These are phyloP conservation scores for Tetracladium maxilliforme DNA, from an alignment of 2,329 filamentous ascomycete genomes.

Conservation along the genomic window DNA sequence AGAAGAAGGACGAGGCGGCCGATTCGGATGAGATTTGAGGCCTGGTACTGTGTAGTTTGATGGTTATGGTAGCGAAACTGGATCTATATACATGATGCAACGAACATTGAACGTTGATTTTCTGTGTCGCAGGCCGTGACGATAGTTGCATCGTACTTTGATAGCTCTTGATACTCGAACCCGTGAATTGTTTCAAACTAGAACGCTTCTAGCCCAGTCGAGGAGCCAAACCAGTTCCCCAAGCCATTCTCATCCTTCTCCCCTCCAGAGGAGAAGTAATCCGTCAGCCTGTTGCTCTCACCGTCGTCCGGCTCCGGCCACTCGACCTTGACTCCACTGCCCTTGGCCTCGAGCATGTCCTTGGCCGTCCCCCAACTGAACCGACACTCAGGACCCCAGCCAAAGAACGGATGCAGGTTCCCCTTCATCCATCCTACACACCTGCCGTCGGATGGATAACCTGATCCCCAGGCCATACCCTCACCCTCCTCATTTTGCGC, in stretches of 20 bases:
- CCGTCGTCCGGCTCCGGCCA: constrained; percentile 69
- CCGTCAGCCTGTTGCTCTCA: constrained; percentile 54
- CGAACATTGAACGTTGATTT: constrained; percentile 1
- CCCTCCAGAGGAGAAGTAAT: constrained; percentile 48
- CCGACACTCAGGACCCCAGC: constrained; percentile 84
- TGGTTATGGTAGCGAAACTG: too few species aligned
- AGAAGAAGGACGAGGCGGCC: constrained; percentile 25
- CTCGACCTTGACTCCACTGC: constrained; percentile 55
- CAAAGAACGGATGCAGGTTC: constrained; percentile 88
- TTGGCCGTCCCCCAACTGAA: constrained; percentile 96
- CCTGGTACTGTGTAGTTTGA: too few species aligned
- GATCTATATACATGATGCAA: too few species aligned
- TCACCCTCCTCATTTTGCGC: constrained; percentile 12
- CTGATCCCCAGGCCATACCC: constrained; percentile 59
- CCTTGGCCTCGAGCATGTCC: constrained; percentile 66
- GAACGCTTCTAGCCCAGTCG: constrained; percentile 56
- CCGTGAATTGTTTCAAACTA: constrained; percentile 20
- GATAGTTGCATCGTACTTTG: too few species aligned
- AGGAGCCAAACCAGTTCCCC: constrained; percentile 67
- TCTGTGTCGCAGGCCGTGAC: too few species aligned
- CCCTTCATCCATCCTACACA: constrained; percentile 69
- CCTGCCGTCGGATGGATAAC: constrained; percentile 78
- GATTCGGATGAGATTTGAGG: constrained; percentile 15
- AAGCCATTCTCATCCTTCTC: constrained; percentile 38
- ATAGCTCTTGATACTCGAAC: too few species aligned